phyloP scores from a whole-genome alignment of 2,329 filamentous ascomycete species.

The Sporothrix globosa region DNA sequence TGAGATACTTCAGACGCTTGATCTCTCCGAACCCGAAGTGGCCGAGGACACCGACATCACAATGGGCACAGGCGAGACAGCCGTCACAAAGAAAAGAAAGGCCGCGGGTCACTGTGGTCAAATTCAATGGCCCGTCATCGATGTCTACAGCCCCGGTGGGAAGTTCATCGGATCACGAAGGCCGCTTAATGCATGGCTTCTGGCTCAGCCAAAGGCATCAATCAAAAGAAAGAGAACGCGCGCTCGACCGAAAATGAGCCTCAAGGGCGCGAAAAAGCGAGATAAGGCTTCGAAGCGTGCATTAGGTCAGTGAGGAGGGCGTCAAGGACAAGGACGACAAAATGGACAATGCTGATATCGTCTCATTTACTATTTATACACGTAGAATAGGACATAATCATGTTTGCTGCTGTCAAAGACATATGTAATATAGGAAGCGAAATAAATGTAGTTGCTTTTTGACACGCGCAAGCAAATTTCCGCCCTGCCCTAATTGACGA shows the following conservation, averaged over 20 bases:
- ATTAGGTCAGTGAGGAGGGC: background rate
- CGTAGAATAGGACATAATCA: too few species aligned
- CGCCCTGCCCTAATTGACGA: background rate
- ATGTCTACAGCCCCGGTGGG: constrained; percentile 86
- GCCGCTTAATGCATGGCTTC: constrained; percentile 72
- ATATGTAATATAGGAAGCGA: background rate
- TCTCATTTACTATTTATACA: too few species aligned
- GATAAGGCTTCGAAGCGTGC: constrained; percentile 32
- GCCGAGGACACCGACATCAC: background rate
- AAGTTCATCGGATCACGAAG: constrained; percentile 68
- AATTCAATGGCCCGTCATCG: constrained; percentile 67
- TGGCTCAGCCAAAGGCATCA: constrained; percentile 56
- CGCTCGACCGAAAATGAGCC: constrained; percentile 35
- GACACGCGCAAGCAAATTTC: background rate
- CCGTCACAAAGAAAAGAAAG: background rate
- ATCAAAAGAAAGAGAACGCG: constrained; percentile 39
- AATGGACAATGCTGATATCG: background rate
- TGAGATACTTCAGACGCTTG: constrained; percentile 39
- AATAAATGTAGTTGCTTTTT: background rate
- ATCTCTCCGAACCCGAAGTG: constrained; percentile 38
- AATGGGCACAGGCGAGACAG: background rate
- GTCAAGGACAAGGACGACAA: background rate
- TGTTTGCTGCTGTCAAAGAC: background rate
- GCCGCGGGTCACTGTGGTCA: background rate
- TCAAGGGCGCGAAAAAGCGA: constrained; percentile 38